Conservation (phyloP, 2,329 filamentous ascomycete genomes). For the Exophiala bonariae region DNA sequence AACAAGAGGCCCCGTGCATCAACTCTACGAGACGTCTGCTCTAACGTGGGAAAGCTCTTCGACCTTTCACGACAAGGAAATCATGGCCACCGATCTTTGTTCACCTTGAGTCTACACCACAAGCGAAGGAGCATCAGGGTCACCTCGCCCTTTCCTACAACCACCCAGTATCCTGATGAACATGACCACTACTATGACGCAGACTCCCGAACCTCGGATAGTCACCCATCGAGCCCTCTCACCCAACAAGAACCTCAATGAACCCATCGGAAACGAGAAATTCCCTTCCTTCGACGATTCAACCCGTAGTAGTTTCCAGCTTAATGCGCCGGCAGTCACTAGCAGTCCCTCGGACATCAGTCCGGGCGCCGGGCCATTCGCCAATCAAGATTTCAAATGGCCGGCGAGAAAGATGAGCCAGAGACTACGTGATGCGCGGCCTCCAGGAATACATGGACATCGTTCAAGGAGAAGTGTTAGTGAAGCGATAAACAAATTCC, state of each 20-base stretch:
- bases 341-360: slow-evolving; percentile 29
- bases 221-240: slow-evolving; percentile 25
- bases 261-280: slow-evolving; percentile 39
- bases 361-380: slow-evolving; percentile 26
- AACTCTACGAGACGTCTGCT: no score
- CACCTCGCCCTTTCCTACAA: slow-evolving; percentile 10
- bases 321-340: slow-evolving; percentile 20
- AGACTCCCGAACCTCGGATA: slow-evolving; percentile 24
- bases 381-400: slow-evolving; percentile 56
- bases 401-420: slow-evolving; percentile 58
- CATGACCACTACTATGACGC: slow-evolving; percentile 29
- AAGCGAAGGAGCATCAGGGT: slow-evolving; percentile 8
- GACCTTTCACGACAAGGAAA: background rate
- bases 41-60: no score
- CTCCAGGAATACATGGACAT: slow-evolving; percentile 47
- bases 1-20: no score
- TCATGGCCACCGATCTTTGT: slow-evolving; percentile 8
- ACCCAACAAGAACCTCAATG: slow-evolving; percentile 21
- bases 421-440: slow-evolving; percentile 19
- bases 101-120: slow-evolving; percentile 7
- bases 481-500: slow-evolving; percentile 82
- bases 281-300: slow-evolving; percentile 43
- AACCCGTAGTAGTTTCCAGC: slow-evolving; percentile 27
- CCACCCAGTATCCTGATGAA: slow-evolving; percentile 2
- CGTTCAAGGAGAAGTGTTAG: slow-evolving; percentile 80